These are phyloP conservation scores for Coemansia asiatica DNA, from an alignment of 192 early-diverging fungal species.

Conservation along the genomic window DNA sequence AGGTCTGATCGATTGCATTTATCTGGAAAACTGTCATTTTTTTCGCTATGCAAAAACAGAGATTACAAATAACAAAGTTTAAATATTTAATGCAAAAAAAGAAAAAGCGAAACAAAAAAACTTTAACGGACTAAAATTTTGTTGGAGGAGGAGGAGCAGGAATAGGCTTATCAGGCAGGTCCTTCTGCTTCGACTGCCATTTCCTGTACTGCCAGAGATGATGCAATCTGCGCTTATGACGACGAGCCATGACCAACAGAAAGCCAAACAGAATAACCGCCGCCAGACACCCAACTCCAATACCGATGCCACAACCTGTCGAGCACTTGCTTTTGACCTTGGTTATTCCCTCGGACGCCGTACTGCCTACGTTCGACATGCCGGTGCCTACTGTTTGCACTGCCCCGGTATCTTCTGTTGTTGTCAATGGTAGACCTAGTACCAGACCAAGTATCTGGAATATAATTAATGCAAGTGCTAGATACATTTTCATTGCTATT, in stretches of 20 bases:
- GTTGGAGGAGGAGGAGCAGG: constrained; percentile 39
- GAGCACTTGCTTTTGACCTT: constrained; percentile 33
- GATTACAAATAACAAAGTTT: too few species aligned
- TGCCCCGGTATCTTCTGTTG: neutral
- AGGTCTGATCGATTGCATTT: too few species aligned
- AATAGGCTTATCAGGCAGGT: constrained; percentile 46
- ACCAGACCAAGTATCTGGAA: neutral
- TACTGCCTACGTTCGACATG: neutral
- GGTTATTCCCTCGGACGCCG: neutral
- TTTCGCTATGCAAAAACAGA: neutral
- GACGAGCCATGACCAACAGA: constrained; percentile 41
- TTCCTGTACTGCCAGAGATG: constrained; percentile 29
- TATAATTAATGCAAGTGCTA: neutral
- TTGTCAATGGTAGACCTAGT: neutral
- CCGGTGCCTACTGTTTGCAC: neutral
- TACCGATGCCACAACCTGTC: constrained; percentile 44
- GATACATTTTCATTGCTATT: neutral
- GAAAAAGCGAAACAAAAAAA: neutral
- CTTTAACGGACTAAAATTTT: constrained; percentile 19
- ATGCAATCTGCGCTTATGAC: constrained; percentile 44
- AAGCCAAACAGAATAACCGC: constrained; percentile 28
- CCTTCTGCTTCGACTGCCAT: constrained; percentile 48
- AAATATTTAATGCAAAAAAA: constrained; percentile 2
- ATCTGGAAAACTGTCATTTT: too few species aligned
- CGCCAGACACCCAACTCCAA: constrained; percentile 45